A percentile compares a stretch with the other conserved stretches of the same genome.
These are phyloP conservation scores for Leccinum fibrillosum DNA, from an alignment of 768 basidiomycete species.

Conservation along the genomic window DNA sequence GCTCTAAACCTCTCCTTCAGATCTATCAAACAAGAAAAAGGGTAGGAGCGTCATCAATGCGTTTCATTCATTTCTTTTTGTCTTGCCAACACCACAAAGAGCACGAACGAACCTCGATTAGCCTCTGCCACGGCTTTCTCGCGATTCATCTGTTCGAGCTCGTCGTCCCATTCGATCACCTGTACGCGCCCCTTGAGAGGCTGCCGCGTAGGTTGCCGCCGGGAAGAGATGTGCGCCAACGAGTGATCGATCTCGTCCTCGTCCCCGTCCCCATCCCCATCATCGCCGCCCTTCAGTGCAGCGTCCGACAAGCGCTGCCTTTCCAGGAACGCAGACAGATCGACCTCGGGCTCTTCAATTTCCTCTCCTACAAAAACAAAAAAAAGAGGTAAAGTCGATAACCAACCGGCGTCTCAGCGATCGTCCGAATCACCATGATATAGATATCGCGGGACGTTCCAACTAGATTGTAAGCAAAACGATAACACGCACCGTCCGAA, in stretches of 20 bases:
- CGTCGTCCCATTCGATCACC: constrained; percentile 64
- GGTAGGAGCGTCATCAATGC: background rate
- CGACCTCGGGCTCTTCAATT: constrained; percentile 67
- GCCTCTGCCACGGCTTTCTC: constrained; percentile 78
- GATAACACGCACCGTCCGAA: constrained; percentile 54
- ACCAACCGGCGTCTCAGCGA: background rate
- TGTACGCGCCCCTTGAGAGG: constrained; percentile 63
- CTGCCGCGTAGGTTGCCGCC: constrained; percentile 11
- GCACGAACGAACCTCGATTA: constrained; percentile 52
- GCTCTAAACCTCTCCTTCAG: constrained; percentile 57
- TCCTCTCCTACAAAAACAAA: constrained; percentile 50
- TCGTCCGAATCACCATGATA: background rate
- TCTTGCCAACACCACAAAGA: background rate
- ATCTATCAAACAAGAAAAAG: constrained; percentile 34
- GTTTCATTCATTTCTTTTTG: background rate
- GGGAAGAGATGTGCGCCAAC: constrained; percentile 50
- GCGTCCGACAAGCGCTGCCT: constrained; percentile 51
- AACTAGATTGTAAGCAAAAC: background rate
- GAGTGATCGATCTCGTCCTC: constrained; percentile 57
- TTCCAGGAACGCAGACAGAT: constrained; percentile 64
- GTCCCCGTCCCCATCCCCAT: constrained; percentile 41
- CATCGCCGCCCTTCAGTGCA: constrained; percentile 4
- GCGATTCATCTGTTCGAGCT: constrained; percentile 59
- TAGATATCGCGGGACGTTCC: background rate
- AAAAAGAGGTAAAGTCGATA: background rate